Percentiles rank a stretch among this genome's conserved stretches.
Conservation (phyloP, 202 grass and related monocot genomes). For the Saccharum hybrid region DNA sequence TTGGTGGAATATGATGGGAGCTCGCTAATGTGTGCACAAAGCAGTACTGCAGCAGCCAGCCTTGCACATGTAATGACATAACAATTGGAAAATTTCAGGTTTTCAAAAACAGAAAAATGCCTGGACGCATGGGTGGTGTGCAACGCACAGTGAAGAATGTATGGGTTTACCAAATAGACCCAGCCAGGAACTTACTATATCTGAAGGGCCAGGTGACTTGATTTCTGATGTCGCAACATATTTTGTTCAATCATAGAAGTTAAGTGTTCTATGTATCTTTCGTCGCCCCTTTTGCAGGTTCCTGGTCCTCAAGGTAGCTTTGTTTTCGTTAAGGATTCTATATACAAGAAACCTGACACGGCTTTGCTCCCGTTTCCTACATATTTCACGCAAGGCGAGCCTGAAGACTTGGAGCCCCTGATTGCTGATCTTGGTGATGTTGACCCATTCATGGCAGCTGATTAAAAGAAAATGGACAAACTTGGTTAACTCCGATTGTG, state of each 20-base stretch:
- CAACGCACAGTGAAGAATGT: constrained; percentile 95
- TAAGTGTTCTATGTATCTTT: constrained; percentile 16
- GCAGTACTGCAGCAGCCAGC: neutral
- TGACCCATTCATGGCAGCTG: constrained; percentile 86
- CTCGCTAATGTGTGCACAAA: neutral
- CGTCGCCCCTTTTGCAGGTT: constrained; percentile 55
- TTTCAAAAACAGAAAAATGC: constrained; percentile 96
- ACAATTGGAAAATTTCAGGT: constrained; percentile 63
- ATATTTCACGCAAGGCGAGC: constrained; percentile 66
- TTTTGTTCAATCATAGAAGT: constrained; percentile 29
- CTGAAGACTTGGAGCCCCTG: constrained; percentile 57
- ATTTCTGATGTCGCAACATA: neutral
- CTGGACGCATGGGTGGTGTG: constrained; percentile 92
- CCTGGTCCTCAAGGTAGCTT: constrained; percentile 95
- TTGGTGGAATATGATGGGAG: constrained; percentile 2
- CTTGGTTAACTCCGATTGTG: neutral
- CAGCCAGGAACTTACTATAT: constrained; percentile 90
- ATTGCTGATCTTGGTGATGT: constrained; percentile 77
- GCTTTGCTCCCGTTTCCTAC: constrained; percentile 86
- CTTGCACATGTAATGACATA: constrained; percentile 30
- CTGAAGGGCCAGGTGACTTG: constrained; percentile 88
- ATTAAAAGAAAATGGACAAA: constrained; percentile 54
- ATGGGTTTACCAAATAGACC: constrained; percentile 97
- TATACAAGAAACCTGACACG: constrained; percentile 89
- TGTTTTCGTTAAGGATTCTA: constrained; percentile 89